phyloP scores from a whole-genome alignment of 2,329 filamentous ascomycete genomes.

The Aspergillus oerlinghausenensis region DNA sequence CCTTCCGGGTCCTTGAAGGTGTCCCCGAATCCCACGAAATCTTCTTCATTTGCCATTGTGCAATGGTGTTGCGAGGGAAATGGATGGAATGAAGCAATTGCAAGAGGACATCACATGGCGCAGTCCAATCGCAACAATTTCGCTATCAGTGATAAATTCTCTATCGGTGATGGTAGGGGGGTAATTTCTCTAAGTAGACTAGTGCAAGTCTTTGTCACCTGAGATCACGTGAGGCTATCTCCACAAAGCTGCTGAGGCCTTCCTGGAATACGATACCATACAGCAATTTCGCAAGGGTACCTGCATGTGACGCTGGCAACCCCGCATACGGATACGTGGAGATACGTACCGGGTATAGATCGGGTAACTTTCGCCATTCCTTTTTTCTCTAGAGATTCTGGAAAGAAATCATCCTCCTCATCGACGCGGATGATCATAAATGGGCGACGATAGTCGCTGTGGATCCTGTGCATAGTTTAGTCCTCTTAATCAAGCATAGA shows the following conservation, averaged over 20 bases:
- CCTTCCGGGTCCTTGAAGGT: slow-evolving; percentile 78
- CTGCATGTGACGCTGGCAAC: neutral
- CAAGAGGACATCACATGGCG: neutral
- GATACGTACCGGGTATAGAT: slow-evolving; percentile 9
- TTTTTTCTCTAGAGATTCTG: neutral
- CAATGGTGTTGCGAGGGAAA: neutral
- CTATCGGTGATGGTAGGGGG: slow-evolving; percentile 2
- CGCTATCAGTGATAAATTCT: neutral
- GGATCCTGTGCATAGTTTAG: neutral
- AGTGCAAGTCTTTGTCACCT: slow-evolving; percentile 2
- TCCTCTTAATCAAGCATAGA: neutral
- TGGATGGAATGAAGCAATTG: neutral
- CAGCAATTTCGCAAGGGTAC: slow-evolving; percentile 5
- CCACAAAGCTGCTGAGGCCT: slow-evolving; percentile 7
- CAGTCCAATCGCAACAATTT: neutral
- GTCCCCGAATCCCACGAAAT: slow-evolving; percentile 38
- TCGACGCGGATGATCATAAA: neutral
- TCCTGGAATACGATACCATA: neutral
- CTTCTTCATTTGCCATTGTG: slow-evolving; percentile 23
- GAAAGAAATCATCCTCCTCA: neutral
- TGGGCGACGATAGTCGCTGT: neutral
- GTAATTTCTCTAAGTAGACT: slow-evolving; percentile 3
- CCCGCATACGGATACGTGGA: slow-evolving; percentile 4
- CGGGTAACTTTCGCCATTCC: slow-evolving; percentile 16
- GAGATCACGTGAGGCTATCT: slow-evolving; percentile 3